phyloP scores from a whole-genome alignment of 73 alveolate genomes.

The Paramecium bursaria region DNA sequence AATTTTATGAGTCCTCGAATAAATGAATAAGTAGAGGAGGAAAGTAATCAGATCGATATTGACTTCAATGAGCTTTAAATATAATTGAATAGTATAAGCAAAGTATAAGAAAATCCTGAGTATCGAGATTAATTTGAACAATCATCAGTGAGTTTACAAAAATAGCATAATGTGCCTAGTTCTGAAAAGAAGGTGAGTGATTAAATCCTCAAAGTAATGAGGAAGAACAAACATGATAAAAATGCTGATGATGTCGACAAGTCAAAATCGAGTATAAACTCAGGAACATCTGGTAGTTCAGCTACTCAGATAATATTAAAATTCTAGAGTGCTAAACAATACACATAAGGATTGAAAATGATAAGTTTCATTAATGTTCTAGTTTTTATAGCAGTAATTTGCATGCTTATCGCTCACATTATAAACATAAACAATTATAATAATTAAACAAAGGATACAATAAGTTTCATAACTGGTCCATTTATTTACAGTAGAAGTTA shows the following conservation, averaged over 20 bases:
- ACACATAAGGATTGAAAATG: too few species aligned
- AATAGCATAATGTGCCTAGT: conserved; percentile 13
- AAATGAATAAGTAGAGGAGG: neutral
- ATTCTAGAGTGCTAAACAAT: conserved; percentile 17
- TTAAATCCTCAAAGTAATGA: neutral
- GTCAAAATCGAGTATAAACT: conserved; percentile 41
- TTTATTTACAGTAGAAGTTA: too few species aligned
- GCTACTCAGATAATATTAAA: conserved; percentile 28
- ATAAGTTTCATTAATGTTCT: too few species aligned
- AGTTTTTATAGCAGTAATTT: too few species aligned
- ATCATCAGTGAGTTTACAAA: neutral
- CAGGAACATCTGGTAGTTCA: conserved; percentile 48
- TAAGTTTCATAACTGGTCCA: too few species aligned
- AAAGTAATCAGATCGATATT: neutral
- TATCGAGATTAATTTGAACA: neutral
- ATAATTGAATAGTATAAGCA: conserved; percentile 7
- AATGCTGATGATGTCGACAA: conserved; percentile 12
- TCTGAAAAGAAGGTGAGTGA: neutral
- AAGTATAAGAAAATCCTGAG: neutral
- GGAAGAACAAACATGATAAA: conserved; percentile 19
- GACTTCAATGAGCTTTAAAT: neutral
- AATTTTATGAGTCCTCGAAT: conserved; percentile 17
- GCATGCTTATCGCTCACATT: too few species aligned
- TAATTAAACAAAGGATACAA: too few species aligned
- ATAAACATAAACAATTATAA: too few species aligned